Base-by-base conservation (phyloP, 2,329 filamentous ascomycete genomes). In the Elsinoe batatas region DNA sequence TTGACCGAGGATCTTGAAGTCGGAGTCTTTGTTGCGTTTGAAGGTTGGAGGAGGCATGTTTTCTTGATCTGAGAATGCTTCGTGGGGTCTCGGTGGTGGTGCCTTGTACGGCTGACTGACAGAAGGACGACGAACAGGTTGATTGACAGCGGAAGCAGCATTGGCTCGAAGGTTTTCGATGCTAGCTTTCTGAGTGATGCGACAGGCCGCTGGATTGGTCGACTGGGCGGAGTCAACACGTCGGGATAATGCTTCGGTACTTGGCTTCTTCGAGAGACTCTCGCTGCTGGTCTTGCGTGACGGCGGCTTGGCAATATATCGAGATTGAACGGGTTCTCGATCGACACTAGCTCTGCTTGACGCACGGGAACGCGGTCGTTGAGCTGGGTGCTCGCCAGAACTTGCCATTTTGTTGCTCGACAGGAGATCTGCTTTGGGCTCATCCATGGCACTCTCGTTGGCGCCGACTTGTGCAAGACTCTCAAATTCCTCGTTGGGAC, bases 41-140 rank as follows among this genome's bases (percentile, higher is more conserved):
- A 88, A 85, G 0, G 81, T 85, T 22, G 84, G 80, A 2, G 84
- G 84, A 3, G 81, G 78, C 58, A 93, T 82, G 66, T 96, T 96
- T 68, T 96, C 91, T 67, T 95, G 89, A 63, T 95, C 88, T 59
- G 85, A 78, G 3, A 73, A 72, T 1, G 84, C 79, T 15, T 84
- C 81, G 51, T 79, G 75, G 7, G 78, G 70, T 15, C 80, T 78
- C 35, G 65, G 59, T 8, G 64, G 57, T 56, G 78, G 74, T n/a
- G 79, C 77, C 53, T 77, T 74, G 50, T 72, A 69, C 54, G 68
- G 69, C 33, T 72, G 69, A 51, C 66, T 64, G 8, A 64, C 54
- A 36, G 70, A 73, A 7, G 71, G 68, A 58, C 65, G 69, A 10
- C 71, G 69, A 12, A 59, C 66, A 47, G 43, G 69, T 64, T 36